These are phyloP conservation scores for Cyberlindnera euphorbiiphila DNA, from an alignment of 805 yeast genomes.

Conservation along the genomic window DNA sequence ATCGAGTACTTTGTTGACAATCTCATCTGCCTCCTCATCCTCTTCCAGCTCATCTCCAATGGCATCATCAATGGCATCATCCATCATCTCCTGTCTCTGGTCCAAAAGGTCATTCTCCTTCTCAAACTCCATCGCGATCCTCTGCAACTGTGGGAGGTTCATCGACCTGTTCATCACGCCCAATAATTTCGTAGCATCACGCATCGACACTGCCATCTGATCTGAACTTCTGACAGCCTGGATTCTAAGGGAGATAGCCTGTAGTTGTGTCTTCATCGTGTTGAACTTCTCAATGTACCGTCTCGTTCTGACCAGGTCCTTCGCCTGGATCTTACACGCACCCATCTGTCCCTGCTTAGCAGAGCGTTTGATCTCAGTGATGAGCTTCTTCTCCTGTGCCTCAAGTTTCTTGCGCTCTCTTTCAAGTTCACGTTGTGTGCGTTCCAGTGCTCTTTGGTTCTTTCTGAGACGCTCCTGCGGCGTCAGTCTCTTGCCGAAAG, in stretches of 20 bases:
- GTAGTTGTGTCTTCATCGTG: constrained; percentile 89
- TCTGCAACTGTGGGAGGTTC: constrained; percentile 85
- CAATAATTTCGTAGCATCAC: constrained; percentile 82
- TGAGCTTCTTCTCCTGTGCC: constrained; percentile 84
- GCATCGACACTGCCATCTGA: constrained; percentile 93
- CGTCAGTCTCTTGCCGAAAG: constrained; percentile 87
- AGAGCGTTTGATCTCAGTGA: constrained; percentile 81
- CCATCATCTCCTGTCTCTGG: constrained; percentile 98
- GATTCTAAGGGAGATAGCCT: constrained; percentile 87
- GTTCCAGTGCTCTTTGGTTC: constrained; percentile 93
- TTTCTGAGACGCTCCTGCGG: constrained; percentile 93
- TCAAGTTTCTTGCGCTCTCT: constrained; percentile 85
- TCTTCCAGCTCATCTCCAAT: constrained; percentile 89
- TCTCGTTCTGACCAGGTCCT: constrained; percentile 87
- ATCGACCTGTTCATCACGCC: constrained; percentile 84
- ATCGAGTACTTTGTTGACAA: constrained; percentile 86
- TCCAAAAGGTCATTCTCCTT: constrained; percentile 95
- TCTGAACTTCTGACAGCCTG: constrained; percentile 90
- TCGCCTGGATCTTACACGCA: constrained; percentile 92
- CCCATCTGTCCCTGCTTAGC: constrained; percentile 88
- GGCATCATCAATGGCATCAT: constrained; percentile 94
- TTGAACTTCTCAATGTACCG: constrained; percentile 81
- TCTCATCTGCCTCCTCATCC: constrained; percentile 87
- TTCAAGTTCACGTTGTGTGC: constrained; percentile 89
- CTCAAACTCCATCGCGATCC: constrained; percentile 94